Evolutionary conservation across 495 filamentous ascomycete genomes (phyloP).

Genomic region (Lindgomyces ingoldianus): DNA sequence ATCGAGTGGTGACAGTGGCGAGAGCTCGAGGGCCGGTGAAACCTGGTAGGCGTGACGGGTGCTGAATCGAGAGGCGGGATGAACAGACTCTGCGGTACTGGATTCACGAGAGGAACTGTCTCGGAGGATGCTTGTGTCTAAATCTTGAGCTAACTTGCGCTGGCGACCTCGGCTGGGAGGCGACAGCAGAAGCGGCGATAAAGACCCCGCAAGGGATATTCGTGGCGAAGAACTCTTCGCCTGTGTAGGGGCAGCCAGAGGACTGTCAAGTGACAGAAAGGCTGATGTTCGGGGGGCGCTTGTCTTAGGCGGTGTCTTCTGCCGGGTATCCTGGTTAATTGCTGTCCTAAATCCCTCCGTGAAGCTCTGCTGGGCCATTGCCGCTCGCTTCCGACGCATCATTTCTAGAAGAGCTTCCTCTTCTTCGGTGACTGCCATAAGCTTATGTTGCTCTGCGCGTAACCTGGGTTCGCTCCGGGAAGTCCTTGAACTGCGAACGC

Average conservation of each 20-base stretch:
- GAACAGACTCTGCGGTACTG: background rate
- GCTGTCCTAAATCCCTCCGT: constrained; percentile 53
- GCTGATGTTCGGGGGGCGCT: constrained; percentile 28
- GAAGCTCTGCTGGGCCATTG: constrained; percentile 72
- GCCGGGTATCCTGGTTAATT: constrained; percentile 20
- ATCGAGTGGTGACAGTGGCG: constrained; percentile 33
- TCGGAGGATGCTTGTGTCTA: constrained; percentile 23
- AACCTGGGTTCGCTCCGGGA: constrained; percentile 25
- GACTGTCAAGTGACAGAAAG: constrained; percentile 33
- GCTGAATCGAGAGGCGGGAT: background rate
- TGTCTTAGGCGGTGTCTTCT: constrained; percentile 11
- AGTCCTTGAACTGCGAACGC: constrained; percentile 25
- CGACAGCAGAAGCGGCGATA: constrained; percentile 18
- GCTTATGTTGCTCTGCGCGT: constrained; percentile 45
- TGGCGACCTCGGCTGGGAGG: constrained; percentile 13
- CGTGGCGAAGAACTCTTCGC: background rate
- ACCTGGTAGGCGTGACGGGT: constrained; percentile 8
- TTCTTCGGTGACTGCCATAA: constrained; percentile 85
- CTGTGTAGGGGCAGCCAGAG: constrained; percentile 9
- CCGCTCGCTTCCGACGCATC: constrained; percentile 74
- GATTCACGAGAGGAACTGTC: constrained; percentile 33
- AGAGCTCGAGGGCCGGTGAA: constrained; percentile 23
- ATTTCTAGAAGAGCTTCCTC: constrained; percentile 82
- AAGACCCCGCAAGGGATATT: background rate
- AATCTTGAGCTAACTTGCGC: constrained; percentile 3